Base-by-base conservation (phyloP, 257 asterid species). In the Paulownia fortunei region DNA sequence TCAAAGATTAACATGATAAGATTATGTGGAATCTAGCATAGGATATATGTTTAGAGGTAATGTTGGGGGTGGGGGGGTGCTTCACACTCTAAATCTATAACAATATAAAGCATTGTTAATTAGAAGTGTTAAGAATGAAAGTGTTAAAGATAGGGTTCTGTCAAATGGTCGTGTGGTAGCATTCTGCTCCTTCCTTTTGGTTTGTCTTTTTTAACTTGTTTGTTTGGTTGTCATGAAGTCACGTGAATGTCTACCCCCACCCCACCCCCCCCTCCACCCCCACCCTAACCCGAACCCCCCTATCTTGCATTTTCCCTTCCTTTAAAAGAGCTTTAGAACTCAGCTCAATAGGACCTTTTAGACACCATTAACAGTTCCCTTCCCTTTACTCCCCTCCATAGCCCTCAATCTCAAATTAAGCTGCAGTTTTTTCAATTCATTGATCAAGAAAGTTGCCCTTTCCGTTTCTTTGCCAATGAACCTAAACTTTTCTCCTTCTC, bases 121-220 rank as follows among this genome's bases (percentile, higher is more conserved):
- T 65, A 7, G 19, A 0, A n/a, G n/a, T n/a, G n/a, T 65, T 76
- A 26, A 56, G 71, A 59, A 34, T 32, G 56, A 63, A 80, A 66
- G 60, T 39, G 64, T 83, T 83, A 80, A 46, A 83, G 92, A 89
- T 87, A 89, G 94, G 91, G 91, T 88, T 89, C 72, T 86, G 89
- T 80, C 79, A 75, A 77, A 79, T 76, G 92, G 84, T 83, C 89
- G 87, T 86, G 94, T 89, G 94, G 94, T 89, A 78, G 88, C 76
- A 84, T 84, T 86, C 86, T 79, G 39, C 85, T 84, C 85, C 76
- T 78, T 81, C 84, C 84, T 55, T 74, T 77, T 66, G n/a, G 6
- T 42, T 90, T 86, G 83, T 83, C 88, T 44, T 77, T 54, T 80
- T 78, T 16, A 18, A 81, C 23, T 63, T 76, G 65, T 83, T 84